Conservation (phyloP, 345 rosid species). For the Dovyalis caffra region DNA sequence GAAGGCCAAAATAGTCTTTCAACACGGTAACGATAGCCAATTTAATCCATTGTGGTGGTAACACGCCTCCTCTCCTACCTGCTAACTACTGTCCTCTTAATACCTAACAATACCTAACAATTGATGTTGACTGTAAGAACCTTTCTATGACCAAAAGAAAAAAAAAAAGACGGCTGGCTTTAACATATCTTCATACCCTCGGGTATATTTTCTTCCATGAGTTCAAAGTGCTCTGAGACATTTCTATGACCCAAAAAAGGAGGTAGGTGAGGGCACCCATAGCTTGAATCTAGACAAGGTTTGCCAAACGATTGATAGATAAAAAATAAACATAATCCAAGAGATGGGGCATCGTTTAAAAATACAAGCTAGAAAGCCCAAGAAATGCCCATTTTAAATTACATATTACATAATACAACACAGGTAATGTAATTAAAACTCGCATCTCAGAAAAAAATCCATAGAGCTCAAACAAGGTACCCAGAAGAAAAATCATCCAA, state of each 20-base stretch:
- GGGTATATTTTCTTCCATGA: no score
- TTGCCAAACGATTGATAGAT: neutral
- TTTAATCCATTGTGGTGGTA: no score
- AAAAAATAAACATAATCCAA: neutral
- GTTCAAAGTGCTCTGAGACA: no score
- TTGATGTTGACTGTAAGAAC: no score
- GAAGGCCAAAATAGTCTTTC: no score
- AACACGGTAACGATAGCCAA: no score
- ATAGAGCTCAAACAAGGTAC: neutral
- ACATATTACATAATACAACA: conserved; percentile 1
- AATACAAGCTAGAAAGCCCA: neutral
- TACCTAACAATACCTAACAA: no score
- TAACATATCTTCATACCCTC: no score
- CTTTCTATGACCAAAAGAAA: no score
- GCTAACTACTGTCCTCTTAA: no score
- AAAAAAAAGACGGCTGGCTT: no score
- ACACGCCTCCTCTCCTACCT: no score
- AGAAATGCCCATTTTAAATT: conserved; percentile 1
- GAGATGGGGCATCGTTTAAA: neutral
- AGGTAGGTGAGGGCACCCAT: neutral
- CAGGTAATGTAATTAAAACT: neutral
- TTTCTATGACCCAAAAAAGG: neutral
- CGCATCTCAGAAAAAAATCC: conserved; percentile 14
- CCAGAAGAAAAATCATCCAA: neutral
- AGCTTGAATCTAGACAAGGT: neutral